Base-by-base conservation (phyloP, 768 basidiomycete species). In the Rickenella mellea region DNA sequence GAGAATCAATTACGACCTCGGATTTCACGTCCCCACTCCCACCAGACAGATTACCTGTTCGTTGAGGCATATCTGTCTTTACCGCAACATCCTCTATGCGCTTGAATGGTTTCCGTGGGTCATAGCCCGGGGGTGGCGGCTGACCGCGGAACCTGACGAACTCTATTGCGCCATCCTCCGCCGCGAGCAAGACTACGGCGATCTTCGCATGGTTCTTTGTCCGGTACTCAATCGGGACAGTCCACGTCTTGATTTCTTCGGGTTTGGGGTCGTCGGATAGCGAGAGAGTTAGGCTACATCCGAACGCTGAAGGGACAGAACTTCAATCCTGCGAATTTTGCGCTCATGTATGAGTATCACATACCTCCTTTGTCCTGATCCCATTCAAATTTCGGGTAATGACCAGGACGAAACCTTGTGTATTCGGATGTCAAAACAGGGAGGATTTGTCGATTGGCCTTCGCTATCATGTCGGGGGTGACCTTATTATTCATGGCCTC, bases 181-280 rank as follows among this genome's bases (percentile, higher is more conserved):
- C 72, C 2, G 80, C 83, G 2, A 58, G 56, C 41, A 64, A 66
- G 1, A 69, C 60, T 9, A 73, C 80, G 11, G 76, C 80, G 12
- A 67, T 60, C 54, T 72, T 80, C 5, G 82, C 82, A 47, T 85
- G 82, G 12, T 63, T 62, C 50, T 76, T 78, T 22, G 61, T 71
- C 30, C 70, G 65, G 53, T 80, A 82, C 44, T 74, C 67, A 7
- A 62, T 54, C 6, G 68, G 58, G 6, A 71, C 72, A 0, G 57
- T 54, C 53, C 73, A 84, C 40, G 56, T 57, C 25, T 64, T 65
- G n/a, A 59, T 48, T 40, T 71, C 63, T 1, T 60, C 63, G 17
- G 58, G 36, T 12, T 50, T 39, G 1, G 62, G 49, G 2, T 59
- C 40, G 15, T 57, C 46, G 4, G 62, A 65, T 12, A 76, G 49